Conservation (phyloP, 2,329 filamentous ascomycete species). For the Fusarium virguliforme region DNA sequence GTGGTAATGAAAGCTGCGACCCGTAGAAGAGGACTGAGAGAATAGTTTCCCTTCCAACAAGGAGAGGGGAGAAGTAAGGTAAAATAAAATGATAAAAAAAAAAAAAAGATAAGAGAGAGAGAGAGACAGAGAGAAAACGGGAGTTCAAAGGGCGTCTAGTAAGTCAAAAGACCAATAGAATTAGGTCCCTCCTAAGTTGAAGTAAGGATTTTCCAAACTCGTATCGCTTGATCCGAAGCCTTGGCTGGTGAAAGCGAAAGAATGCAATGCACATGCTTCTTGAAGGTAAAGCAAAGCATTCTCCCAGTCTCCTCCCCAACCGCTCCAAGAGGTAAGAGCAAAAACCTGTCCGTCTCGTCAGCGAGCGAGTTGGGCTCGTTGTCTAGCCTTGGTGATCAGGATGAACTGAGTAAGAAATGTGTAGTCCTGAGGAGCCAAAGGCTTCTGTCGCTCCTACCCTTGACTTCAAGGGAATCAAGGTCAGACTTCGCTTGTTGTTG, state of each 20-base stretch:
- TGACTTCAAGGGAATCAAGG: background rate
- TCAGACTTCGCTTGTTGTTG: background rate
- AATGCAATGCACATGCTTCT: background rate
- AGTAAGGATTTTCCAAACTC: background rate
- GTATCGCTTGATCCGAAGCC: background rate
- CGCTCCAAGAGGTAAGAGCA: background rate
- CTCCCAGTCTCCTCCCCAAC: too few relatives aligned
- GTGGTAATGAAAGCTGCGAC: too few relatives aligned
- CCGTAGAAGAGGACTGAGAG: too few relatives aligned
- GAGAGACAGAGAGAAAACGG: too few relatives aligned
- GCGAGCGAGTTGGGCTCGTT: background rate
- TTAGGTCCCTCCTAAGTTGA: background rate
- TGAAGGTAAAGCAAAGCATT: background rate
- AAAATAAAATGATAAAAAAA: too few relatives aligned
- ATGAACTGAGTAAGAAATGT: too few relatives aligned
- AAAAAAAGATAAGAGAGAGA: too few relatives aligned
- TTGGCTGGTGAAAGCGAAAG: background rate
- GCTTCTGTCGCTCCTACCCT: background rate
- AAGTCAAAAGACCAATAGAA: background rate
- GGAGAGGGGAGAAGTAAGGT: background rate
- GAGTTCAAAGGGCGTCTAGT: background rate
- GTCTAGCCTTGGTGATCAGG: too few relatives aligned
- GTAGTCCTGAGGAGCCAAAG: too few relatives aligned
- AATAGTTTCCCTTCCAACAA: background rate
- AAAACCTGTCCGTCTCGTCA: background rate